Percentiles rank a stretch among this genome's conserved stretches.
phyloP scores from a whole-genome alignment of 2,329 filamentous ascomycete genomes.

The Penicillium sp. region DNA sequence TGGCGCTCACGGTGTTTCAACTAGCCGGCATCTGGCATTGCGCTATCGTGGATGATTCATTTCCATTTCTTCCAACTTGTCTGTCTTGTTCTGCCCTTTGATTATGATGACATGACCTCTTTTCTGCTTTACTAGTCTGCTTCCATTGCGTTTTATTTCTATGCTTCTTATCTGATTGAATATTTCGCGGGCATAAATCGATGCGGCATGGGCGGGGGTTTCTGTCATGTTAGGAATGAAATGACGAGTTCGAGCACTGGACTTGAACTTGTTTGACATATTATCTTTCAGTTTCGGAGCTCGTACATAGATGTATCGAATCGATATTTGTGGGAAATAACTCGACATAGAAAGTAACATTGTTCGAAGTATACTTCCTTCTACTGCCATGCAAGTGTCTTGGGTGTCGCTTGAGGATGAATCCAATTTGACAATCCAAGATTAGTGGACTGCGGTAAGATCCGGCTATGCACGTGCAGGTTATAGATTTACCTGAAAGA shows the following conservation, averaged over 20 bases:
- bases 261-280: background rate
- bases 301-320: no score
- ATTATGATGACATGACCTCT: slow-evolving; percentile 32
- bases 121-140: slow-evolving; percentile 2
- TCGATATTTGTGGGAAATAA: no score
- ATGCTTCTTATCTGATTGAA: slow-evolving; percentile 1
- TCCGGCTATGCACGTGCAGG: no score
- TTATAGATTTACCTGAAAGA: no score
- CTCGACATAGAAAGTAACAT: no score
- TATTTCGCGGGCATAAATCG: slow-evolving; percentile 2
- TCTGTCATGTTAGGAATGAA: slow-evolving; percentile 3
- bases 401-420: no score
- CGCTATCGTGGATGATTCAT: slow-evolving; percentile 13
- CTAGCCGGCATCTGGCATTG: slow-evolving; percentile 21
- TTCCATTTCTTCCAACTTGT: slow-evolving; percentile 5
- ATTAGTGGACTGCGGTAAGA: no score
- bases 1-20: slow-evolving; percentile 35
- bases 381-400: no score
- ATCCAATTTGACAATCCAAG: no score
- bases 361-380: no score
- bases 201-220: background rate
- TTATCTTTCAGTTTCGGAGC: no score
- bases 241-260: background rate
- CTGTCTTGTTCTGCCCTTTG: slow-evolving; percentile 12
- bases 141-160: background rate